A percentile compares a stretch with the other conserved stretches of the same genome.
Conservation (phyloP, 345 rosid species). For the Erucastrum elatum region DNA sequence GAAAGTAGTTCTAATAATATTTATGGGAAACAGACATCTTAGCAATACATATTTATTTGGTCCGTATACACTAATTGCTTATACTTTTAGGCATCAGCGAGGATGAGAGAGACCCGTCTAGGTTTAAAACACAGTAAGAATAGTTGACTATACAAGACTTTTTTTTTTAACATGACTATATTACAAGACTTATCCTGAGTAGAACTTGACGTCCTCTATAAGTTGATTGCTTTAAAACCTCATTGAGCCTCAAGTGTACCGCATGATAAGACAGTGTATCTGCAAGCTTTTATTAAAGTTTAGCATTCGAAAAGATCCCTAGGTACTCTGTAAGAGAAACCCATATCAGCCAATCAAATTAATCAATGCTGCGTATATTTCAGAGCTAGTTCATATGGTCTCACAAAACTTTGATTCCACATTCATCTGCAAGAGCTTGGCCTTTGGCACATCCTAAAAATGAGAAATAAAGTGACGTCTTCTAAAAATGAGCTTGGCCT, state of each 20-base stretch:
- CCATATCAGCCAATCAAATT: conserved; percentile 27
- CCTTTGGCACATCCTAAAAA: conserved; percentile 82
- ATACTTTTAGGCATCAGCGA: background rate
- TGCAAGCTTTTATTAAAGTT: conserved; percentile 59
- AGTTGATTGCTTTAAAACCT: background rate
- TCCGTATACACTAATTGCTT: background rate
- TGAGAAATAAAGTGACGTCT: conserved; percentile 4
- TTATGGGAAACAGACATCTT: background rate
- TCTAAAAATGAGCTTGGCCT: background rate
- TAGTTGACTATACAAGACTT: no score
- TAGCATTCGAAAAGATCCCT: conserved; percentile 58
- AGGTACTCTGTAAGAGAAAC: conserved; percentile 57
- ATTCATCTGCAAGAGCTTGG: conserved; percentile 85
- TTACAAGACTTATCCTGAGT: background rate
- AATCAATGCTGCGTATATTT: conserved; percentile 3
- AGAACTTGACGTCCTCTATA: background rate
- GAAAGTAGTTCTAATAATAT: background rate
- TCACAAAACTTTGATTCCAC: conserved; percentile 62
- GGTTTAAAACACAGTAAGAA: background rate
- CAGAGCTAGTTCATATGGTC: conserved; percentile 22
- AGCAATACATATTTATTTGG: background rate
- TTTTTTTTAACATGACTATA: no score
- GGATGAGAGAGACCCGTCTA: background rate
- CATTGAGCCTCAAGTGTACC: conserved; percentile 4
- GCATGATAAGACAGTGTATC: conserved; percentile 37